Evolutionary conservation across 106 monocot species (phyloP), one percentile per base, ranked within the genome.

Genomic region (Ottelia alismoides): DNA sequence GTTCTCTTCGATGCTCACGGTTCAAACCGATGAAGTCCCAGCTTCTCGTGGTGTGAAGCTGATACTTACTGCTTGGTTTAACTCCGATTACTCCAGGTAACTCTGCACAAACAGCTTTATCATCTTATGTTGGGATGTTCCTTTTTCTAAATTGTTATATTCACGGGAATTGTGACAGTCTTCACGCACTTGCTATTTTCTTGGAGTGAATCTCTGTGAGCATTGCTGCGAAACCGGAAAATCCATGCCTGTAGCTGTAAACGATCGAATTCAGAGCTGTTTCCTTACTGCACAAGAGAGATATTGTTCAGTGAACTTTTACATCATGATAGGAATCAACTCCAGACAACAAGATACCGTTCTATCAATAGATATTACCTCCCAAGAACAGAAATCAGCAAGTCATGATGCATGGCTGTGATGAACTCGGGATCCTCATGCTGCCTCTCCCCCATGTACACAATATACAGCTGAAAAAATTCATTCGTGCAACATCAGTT

Each of bases 21-120:
- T 71, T 69, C 40, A 81, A 28, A 22, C 56, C 51, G 56, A 87
- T 43, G 45, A 87, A 87, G 63, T 81, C 81, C 87, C 87, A 87
- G 47, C 74, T 81, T 69, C 87, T 77, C 3, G 87, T 87, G 0
- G 87, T 81, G 52, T 87, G 87, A 30, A 75, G 51, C 16, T 58
- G 43, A 48, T 74, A 72, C 46, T 74, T 75, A 30, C 78, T 63
- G 47, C 81, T 81, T 17, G 62, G 74, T 35, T 72, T 49, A 2
- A 87, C 81, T 20, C 62, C 49, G 28, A 75, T 65, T 23, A 87
- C 78, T 56, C 69, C 81, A 20, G 81, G 66, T 25, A 60, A 57
- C 55, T 70, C 87, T 87, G 67, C 50, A 69, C 14, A 7, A n/a
- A n/a, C n/a, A n/a, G n/a, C n/a, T n/a, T n/a, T n/a, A n/a, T n/a